A percentile compares a stretch with the other conserved stretches of the same genome.
phyloP scores from a whole-genome alignment of 495 filamentous ascomycete species.

The Tuber borchii region DNA sequence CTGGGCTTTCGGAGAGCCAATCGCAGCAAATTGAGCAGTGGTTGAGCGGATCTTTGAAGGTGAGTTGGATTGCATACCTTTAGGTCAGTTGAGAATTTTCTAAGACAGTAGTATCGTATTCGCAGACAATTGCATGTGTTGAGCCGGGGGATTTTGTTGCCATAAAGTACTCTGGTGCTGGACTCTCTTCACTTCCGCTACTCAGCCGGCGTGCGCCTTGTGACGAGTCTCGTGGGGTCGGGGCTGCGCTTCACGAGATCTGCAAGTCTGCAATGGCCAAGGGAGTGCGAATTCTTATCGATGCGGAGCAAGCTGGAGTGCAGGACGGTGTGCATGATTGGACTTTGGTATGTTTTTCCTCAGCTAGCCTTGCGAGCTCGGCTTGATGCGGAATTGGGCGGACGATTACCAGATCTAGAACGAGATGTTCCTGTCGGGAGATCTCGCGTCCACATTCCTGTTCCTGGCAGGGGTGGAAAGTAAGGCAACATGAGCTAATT shows the following conservation, averaged over 20 bases:
- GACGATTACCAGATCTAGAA: not conserved
- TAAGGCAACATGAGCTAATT: not conserved
- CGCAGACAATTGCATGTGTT: slow-evolving; percentile 63
- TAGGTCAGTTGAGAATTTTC: not conserved
- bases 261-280: slow-evolving; percentile 67
- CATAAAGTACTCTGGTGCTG: slow-evolving; percentile 84
- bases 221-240: slow-evolving; percentile 49
- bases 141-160: slow-evolving; percentile 75
- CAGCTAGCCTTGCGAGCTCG: not conserved
- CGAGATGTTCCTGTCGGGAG: slow-evolving; percentile 10
- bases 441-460: slow-evolving; percentile 12
- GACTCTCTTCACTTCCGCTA: slow-evolving; percentile 42
- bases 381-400: not conserved
- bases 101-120: not conserved
- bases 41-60: slow-evolving; percentile 33
- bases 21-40: slow-evolving; percentile 32
- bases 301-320: slow-evolving; percentile 77
- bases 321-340: slow-evolving; percentile 81
- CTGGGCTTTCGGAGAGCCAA: slow-evolving; percentile 11
- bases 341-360: slow-evolving; percentile 51
- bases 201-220: slow-evolving; percentile 20
- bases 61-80: not conserved
- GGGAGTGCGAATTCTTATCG: slow-evolving; percentile 72
- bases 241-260: slow-evolving; percentile 62
- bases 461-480: not conserved